Evolutionary conservation across 768 basidiomycete genomes (phyloP).

Genomic region (Antrodiella citrinella): DNA sequence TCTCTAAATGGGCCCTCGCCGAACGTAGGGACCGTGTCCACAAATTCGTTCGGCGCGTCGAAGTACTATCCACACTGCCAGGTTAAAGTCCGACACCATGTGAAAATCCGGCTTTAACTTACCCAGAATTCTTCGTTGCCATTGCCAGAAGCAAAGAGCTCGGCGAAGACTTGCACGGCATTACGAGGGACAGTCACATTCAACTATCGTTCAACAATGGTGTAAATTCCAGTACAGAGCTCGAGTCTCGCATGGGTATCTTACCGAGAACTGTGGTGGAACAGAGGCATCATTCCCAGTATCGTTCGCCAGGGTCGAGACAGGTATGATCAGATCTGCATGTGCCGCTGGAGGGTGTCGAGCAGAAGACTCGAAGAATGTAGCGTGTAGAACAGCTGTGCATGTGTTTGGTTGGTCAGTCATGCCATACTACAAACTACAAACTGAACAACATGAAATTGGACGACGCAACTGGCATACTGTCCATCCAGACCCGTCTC

Average conservation of each 20-base stretch:
- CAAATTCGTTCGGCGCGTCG: constrained; percentile 55
- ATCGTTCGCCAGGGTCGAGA: constrained; percentile 54
- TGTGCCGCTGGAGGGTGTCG: constrained; percentile 49
- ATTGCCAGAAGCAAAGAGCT: constrained; percentile 64
- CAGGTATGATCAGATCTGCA: constrained; percentile 59
- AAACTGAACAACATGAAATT: neutral
- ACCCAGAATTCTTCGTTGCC: constrained; percentile 76
- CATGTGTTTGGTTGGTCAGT: neutral
- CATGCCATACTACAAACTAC: constrained; percentile 8
- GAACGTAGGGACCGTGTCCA: constrained; percentile 46
- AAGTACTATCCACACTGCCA: constrained; percentile 61
- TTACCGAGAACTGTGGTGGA: constrained; percentile 64
- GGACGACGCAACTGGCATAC: constrained; percentile 46
- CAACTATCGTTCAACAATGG: constrained; percentile 31
- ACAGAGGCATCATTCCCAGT: constrained; percentile 71
- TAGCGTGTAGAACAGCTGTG: constrained; percentile 59
- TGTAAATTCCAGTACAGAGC: neutral
- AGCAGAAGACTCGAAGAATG: constrained; percentile 57
- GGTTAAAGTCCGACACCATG: neutral
- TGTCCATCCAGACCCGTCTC: constrained; percentile 50
- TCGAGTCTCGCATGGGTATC: no score
- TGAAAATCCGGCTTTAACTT: no score
- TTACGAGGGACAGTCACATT: constrained; percentile 67
- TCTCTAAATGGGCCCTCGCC: constrained; percentile 54
- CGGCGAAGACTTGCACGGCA: constrained; percentile 57